Conservation (phyloP, 192 early-diverging fungal species). For the Backusella psychrophila region DNA sequence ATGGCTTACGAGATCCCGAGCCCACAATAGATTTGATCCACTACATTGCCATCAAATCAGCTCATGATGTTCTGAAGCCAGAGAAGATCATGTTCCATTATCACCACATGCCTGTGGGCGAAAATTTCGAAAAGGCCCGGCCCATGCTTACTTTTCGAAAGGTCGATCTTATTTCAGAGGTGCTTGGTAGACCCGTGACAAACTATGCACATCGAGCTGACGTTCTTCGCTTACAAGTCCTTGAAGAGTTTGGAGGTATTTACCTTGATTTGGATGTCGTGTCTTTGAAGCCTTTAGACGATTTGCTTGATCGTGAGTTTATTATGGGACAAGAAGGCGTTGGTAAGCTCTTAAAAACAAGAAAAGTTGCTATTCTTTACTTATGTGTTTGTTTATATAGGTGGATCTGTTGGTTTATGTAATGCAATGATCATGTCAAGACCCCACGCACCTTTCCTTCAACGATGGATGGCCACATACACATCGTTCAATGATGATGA, state of each 20-base stretch:
- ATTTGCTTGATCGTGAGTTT: constrained; percentile 43
- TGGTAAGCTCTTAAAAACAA: constrained; percentile 2
- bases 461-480: constrained; percentile 48
- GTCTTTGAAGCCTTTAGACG: constrained; percentile 42
- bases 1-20: constrained; percentile 35
- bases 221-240: constrained; percentile 41
- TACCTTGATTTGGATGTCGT: constrained; percentile 56
- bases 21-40: constrained; percentile 41
- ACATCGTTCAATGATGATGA: constrained; percentile 35
- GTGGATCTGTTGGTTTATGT: constrained; percentile 40
- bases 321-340: constrained; percentile 50
- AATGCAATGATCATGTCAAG: constrained; percentile 47
- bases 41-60: constrained; percentile 49
- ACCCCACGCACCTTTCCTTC: constrained; percentile 42
- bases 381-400: constrained; percentile 6
- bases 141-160: constrained; percentile 32
- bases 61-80: constrained; percentile 41
- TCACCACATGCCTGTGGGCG: constrained; percentile 37
- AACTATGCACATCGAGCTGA: constrained; percentile 49
- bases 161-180: constrained; percentile 32
- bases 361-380: neutral
- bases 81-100: constrained; percentile 47
- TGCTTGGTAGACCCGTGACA: constrained; percentile 42
- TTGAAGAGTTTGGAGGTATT: constrained; percentile 48
- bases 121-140: constrained; percentile 36